Base-by-base conservation (phyloP, 2,329 filamentous ascomycete genomes). In the Calonectria pteridis region DNA sequence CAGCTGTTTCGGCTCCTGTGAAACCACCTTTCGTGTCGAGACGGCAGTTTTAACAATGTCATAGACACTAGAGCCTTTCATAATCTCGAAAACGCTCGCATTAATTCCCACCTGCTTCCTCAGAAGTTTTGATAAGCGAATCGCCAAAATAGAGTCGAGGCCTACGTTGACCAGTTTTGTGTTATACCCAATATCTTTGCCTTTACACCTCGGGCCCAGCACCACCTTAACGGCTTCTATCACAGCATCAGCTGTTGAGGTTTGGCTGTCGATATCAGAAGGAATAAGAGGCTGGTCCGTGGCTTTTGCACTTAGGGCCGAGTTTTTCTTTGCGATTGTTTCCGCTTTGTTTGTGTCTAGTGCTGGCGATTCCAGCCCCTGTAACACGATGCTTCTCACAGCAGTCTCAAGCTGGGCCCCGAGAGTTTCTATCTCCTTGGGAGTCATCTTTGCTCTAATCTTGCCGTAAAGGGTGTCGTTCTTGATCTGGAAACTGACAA, bases 401-500 rank as follows among this genome's bases (percentile, higher is more conserved):
- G 55, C 23, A 20, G 13, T 11, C 6, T 62, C 55, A 18, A 62
- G 16, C 14, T n/a, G 33, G 33, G 14, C 29, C 23, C 55, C 55
- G 9, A 62, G 14, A 18, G 14, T 10, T 23, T 62, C 20, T n/a
- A 62, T 35, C 10, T 62, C 55, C 9, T 40, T 33, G 7, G 16
- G 9, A 16, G 55, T 40, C 55, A 62, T 40, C 55, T 62, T 62
- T 1, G 55, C 55, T 29, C 55, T 40, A 4, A 62, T 9, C 23
- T 62, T 62, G 37, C 55, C 55, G 23, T 62, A n/a, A 13, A 62
- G 55, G 0, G 7, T 23, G 26, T 62, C 29, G 31, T 62, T 40
- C 23, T 62, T 62, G 23, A 62, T 62, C 6, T 62, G 55, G 33
- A 62, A 62, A 37, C 35, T 62, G 35, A 62, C 55, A 40, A 62